Conservation (phyloP, 345 rosid genomes). For the Camelina laxa region DNA sequence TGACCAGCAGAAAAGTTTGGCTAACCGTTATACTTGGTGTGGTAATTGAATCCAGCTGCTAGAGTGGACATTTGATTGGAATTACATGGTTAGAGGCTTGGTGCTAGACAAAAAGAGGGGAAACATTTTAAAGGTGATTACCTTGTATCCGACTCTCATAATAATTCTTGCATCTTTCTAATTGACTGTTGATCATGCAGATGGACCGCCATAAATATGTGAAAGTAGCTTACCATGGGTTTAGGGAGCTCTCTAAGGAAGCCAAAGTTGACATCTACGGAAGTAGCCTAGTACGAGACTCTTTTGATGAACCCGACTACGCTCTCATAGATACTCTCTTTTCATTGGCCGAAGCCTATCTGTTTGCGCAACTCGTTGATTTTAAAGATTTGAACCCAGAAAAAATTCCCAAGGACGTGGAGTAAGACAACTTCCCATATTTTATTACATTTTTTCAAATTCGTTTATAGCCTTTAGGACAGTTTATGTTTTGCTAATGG, state of each 20-base stretch:
- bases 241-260: constrained; percentile 88
- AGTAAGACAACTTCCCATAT: constrained; percentile 58
- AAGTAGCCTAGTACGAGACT: constrained; percentile 76
- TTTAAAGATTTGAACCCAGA: constrained; percentile 82
- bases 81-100: constrained; percentile 96
- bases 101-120: constrained; percentile 97
- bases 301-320: constrained; percentile 95
- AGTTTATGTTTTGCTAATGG: not conserved
- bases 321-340: constrained; percentile 97
- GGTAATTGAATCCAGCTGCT: constrained; percentile 57
- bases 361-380: constrained; percentile 97
- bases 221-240: constrained; percentile 98
- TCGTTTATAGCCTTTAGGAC: not conserved
- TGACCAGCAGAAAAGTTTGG: not conserved
- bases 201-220: constrained; percentile 99
- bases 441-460: constrained; percentile 1
- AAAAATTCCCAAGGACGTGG: constrained; percentile 58
- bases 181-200: constrained; percentile 48
- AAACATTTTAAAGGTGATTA: constrained; percentile 85
- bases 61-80: constrained; percentile 88
- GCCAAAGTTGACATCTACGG: constrained; percentile 89
- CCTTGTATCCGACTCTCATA: not conserved
- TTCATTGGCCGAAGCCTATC: constrained; percentile 92
- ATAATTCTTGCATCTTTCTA: constrained; percentile 5
- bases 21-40: constrained; percentile 10